Evolutionary conservation across 2,329 filamentous ascomycete species (phyloP).

Genomic region (Pestalotiopsis sp.): DNA sequence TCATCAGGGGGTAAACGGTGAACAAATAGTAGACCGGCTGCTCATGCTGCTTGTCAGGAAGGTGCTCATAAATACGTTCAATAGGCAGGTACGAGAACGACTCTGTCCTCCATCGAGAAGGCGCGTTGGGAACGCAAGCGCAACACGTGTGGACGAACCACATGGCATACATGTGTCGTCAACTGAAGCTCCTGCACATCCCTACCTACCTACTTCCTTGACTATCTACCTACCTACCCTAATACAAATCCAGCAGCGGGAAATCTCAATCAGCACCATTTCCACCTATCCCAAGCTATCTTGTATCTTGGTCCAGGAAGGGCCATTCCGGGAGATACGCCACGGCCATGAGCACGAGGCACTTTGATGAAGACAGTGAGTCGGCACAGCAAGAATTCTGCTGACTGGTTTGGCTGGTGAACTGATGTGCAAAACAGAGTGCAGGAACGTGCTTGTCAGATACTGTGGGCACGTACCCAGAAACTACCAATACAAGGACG

Average conservation of each 20-base stretch:
- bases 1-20: too few species aligned
- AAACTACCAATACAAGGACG: constrained; percentile 48
- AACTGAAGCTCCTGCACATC: too few species aligned
- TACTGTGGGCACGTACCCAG: constrained; percentile 45
- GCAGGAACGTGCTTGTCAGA: constrained; percentile 45
- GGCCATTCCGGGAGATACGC: background rate
- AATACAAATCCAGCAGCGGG: background rate
- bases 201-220: too few species aligned
- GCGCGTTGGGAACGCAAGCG: too few species aligned
- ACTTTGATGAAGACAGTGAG: constrained; percentile 11
- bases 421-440: constrained; percentile 32
- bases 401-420: background rate
- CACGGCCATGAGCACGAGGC: background rate
- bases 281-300: background rate
- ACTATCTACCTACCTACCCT: too few species aligned
- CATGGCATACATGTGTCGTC: too few species aligned
- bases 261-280: background rate
- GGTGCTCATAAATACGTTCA: too few species aligned
- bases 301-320: background rate
- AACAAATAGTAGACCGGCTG: too few species aligned
- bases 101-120: too few species aligned
- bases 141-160: too few species aligned
- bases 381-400: background rate
- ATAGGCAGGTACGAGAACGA: too few species aligned
- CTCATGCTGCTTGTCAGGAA: too few species aligned